phyloP scores from a whole-genome alignment of 768 basidiomycete genomes.

The Amanita pseudoporphyria region DNA sequence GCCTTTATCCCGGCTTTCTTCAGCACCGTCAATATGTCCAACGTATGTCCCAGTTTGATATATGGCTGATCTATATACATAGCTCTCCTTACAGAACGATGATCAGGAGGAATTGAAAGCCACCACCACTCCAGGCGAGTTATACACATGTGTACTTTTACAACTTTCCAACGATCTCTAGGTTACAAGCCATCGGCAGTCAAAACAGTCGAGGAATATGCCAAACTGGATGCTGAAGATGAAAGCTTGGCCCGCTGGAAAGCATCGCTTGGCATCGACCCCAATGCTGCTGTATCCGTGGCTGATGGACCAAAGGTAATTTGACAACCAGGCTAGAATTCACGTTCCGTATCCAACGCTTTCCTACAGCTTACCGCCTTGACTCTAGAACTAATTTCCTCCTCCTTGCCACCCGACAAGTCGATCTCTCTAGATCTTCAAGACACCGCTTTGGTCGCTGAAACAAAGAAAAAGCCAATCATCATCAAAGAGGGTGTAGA shows the following conservation, averaged over 20 bases:
- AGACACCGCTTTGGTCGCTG: constrained; percentile 32
- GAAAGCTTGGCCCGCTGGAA: constrained; percentile 96
- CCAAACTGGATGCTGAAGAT: constrained; percentile 79
- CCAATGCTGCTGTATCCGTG: constrained; percentile 29
- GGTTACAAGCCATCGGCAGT: constrained; percentile 68
- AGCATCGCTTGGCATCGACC: constrained; percentile 78
- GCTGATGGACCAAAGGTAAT: constrained; percentile 58
- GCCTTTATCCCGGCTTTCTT: constrained; percentile 10
- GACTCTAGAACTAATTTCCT: constrained; percentile 72
- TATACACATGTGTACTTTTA: neutral
- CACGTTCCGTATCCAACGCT: constrained; percentile 11
- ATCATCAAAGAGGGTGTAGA: constrained; percentile 78
- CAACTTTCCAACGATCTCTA: constrained; percentile 17
- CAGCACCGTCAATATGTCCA: constrained; percentile 36
- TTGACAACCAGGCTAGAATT: neutral
- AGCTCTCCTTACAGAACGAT: constrained; percentile 30
- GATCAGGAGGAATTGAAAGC: constrained; percentile 68
- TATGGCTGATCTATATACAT: neutral
- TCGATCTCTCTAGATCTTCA: constrained; percentile 60
- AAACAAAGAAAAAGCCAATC: constrained; percentile 71
- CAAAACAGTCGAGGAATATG: constrained; percentile 75
- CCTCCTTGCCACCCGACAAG: constrained; percentile 53
- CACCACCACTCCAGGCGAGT: constrained; percentile 55
- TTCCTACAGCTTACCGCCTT: constrained; percentile 56
- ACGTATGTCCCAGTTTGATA: constrained; percentile 24